Evolutionary conservation across 1,284 basidiomycete species (phyloP).

Genomic region (Calocybe gambosa): DNA sequence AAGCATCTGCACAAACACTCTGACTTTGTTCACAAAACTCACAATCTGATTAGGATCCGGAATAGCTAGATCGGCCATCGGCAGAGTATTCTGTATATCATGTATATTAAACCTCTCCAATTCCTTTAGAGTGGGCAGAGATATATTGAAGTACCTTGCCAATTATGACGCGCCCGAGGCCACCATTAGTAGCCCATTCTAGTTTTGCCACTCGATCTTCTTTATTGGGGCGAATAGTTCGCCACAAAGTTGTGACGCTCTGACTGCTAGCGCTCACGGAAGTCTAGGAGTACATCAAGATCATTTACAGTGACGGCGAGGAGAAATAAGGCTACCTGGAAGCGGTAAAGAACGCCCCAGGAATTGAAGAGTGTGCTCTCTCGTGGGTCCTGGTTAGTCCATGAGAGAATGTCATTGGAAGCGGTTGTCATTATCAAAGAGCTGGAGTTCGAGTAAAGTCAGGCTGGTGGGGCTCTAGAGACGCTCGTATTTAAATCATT

Average conservation of each 20-base stretch:
- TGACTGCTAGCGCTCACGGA: constrained; percentile 54
- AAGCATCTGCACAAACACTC: constrained; percentile 3
- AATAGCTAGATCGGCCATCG: constrained; percentile 75
- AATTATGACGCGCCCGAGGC: constrained; percentile 74
- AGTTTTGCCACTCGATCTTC: constrained; percentile 81
- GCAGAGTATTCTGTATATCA: constrained; percentile 53
- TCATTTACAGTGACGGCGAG: background rate
- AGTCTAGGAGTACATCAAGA: constrained; percentile 39
- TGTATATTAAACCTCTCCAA: constrained; percentile 12
- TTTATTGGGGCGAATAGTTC: constrained; percentile 69
- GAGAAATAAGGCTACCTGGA: constrained; percentile 45
- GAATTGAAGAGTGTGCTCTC: constrained; percentile 76
- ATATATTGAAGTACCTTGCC: constrained; percentile 52
- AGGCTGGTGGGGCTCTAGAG: constrained; percentile 4
- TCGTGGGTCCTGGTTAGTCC: constrained; percentile 79
- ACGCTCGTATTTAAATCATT: constrained; percentile 36
- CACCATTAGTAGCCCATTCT: constrained; percentile 74
- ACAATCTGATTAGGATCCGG: constrained; percentile 55
- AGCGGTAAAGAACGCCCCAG: constrained; percentile 76
- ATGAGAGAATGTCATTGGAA: constrained; percentile 69
- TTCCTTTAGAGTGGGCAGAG: background rate
- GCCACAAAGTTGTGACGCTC: constrained; percentile 69
- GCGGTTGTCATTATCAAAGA: constrained; percentile 41
- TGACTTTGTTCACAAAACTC: constrained; percentile 19
- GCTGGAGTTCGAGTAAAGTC: constrained; percentile 22